Percentiles rank a stretch among this genome's conserved stretches.
Conservation (phyloP, 1,284 basidiomycete species). For the Pascua guehoae region DNA sequence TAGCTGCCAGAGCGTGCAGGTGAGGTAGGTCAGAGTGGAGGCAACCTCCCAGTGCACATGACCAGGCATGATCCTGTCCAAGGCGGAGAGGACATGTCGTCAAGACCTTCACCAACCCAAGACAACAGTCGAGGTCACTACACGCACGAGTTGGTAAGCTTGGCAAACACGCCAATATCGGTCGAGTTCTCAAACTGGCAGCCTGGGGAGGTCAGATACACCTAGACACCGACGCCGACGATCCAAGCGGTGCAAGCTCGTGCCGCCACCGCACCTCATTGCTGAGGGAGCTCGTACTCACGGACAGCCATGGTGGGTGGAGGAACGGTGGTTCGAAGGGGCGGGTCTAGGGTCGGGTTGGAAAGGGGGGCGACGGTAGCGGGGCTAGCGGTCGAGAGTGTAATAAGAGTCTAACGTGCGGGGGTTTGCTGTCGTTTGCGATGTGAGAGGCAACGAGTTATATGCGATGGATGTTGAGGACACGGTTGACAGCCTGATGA, state of each 20-base stretch:
- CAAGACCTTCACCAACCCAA: not conserved
- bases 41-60: not conserved
- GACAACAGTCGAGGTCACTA: too few relatives aligned
- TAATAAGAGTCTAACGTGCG: too few relatives aligned
- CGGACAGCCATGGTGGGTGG: conserved; percentile 52
- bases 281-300: conserved; percentile 34
- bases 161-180: conserved; percentile 91
- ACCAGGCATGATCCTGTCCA: not conserved
- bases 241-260: not conserved
- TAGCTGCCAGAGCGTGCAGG: too few relatives aligned
- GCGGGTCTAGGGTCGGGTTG: not conserved
- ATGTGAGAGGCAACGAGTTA: too few relatives aligned
- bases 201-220: conserved; percentile 54
- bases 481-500: too few relatives aligned
- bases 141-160: conserved; percentile 75
- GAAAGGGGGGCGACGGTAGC: not conserved
- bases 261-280: not conserved
- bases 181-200: conserved; percentile 95
- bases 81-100: not conserved
- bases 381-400: not conserved
- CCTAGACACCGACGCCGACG: not conserved
- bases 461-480: too few relatives aligned
- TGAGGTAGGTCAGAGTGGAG: too few relatives aligned
- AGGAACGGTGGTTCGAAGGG: not conserved
- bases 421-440: too few relatives aligned